Evolutionary conservation across 495 filamentous ascomycete species (phyloP), one percentile per base, ranked within the genome.

Genomic region (Rhypophila decipiens): DNA sequence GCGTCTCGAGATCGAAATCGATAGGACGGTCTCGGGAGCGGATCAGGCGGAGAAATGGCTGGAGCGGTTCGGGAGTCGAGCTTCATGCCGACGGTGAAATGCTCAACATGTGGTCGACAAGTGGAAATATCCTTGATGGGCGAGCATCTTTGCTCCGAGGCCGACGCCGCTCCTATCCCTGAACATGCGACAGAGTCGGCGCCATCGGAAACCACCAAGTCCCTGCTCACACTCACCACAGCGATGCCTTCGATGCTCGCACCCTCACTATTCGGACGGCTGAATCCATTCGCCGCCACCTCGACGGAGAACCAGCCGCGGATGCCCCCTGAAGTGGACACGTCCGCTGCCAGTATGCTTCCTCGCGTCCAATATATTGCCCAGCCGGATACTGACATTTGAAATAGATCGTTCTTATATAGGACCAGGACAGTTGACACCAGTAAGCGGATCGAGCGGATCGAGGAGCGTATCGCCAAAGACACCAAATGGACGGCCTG

Each of bases 51-150:
- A 46, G 62, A 48, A 18, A 78, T 76, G 75, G 69, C 73, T 51
- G 63, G 64, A 27, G 51, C 67, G 34, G 66, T 71, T 53, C 69
- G 82, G 57, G 74, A 78, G 49, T 79, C 79, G 70, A 82, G 78
- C 70, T 82, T 90, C 42, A 74, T 98, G 73, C 90, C 91, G 58
- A 82, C 82, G 17, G 89, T 98, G 66, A 97, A 96, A 80, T 98
- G 93, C 72, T 97, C 94, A 41, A 85, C 76, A 63, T 98, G 93
- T 61, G 82, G 82, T 39, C 68, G 71, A 27, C 80, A 93, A 61
- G 88, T 97, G 50, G 87, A 91, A 59, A 96, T 98, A 54, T 83
- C 86, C 8, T 67, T 80, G 57, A 87, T 98, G 88, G 93, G 89
- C 35, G 90, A 98, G 55, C 93, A 98, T 76, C 64, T 85, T 47